A percentile compares a stretch with the other conserved stretches of the same genome.
Conservation (phyloP, 352 stramenopile species). For the Blastocystis sp. region DNA sequence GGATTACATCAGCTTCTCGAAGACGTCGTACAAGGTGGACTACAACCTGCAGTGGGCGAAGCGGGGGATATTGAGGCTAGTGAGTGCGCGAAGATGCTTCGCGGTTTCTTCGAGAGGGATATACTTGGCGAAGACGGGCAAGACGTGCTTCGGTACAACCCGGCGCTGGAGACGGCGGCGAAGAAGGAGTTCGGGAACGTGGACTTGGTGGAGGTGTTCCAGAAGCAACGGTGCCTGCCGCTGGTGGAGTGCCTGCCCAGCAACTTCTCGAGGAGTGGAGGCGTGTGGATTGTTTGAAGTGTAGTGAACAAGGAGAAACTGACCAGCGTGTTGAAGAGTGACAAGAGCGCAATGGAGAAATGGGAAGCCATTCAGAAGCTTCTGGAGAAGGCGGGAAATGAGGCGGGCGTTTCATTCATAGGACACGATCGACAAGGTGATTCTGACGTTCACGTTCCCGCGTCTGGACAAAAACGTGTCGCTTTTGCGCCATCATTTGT, state of each 20-base stretch:
- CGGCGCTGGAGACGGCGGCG: neutral
- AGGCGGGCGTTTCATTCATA: neutral
- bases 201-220: neutral
- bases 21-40: neutral
- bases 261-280: neutral
- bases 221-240: slow-evolving; percentile 20
- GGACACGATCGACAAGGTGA: slow-evolving; percentile 21
- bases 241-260: slow-evolving; percentile 19
- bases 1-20: slow-evolving; percentile 35
- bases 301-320: neutral
- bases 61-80: neutral
- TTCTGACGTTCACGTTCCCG: slow-evolving; percentile 54
- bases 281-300: neutral
- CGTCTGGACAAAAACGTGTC: slow-evolving; percentile 55
- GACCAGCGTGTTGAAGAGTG: neutral
- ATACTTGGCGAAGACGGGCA: slow-evolving; percentile 13
- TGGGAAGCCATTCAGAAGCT: neutral
- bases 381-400: neutral
- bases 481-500: slow-evolving; percentile 44
- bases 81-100: neutral
- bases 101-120: slow-evolving; percentile 19
- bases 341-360: neutral
- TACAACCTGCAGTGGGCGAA: neutral
- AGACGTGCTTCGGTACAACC: slow-evolving; percentile 26
- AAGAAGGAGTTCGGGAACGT: neutral